Conservation (phyloP, 768 basidiomycete species). For the Goffeauzyma gilvescens region DNA sequence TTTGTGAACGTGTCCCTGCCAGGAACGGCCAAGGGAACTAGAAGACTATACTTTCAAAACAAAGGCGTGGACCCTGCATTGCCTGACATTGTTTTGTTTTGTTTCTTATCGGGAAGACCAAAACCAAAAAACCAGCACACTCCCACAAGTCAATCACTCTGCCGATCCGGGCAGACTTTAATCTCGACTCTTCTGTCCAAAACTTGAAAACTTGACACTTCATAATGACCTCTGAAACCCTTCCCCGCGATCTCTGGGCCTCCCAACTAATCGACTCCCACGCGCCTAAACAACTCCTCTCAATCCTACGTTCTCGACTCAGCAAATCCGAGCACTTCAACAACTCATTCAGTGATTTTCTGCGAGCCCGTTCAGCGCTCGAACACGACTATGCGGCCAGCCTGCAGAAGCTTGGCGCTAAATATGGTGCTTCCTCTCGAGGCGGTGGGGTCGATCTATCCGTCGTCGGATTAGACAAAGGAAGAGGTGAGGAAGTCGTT, state of each 20-base stretch:
- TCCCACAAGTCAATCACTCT: too few species aligned
- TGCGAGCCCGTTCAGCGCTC: conserved; percentile 26
- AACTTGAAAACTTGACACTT: too few species aligned
- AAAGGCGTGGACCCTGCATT: too few species aligned
- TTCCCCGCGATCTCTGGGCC: conserved; percentile 4
- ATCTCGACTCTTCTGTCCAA: too few species aligned
- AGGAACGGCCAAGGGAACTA: too few species aligned
- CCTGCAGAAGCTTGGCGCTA: conserved; percentile 24
- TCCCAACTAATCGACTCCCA: conserved; percentile 4
- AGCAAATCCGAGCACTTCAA: conserved; percentile 20
- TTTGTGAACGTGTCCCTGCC: too few species aligned
- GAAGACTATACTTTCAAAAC: too few species aligned
- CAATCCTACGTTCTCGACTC: conserved; percentile 16
- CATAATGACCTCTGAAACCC: conserved; percentile 1
- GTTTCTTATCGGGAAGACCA: too few species aligned
- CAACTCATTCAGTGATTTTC: conserved; percentile 28
- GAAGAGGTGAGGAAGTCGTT: conserved; percentile 22
- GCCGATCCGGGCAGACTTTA: too few species aligned
- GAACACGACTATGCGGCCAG: conserved; percentile 28
- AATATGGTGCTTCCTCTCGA: conserved; percentile 18
- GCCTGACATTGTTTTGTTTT: too few species aligned
- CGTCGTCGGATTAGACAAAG: too few species aligned
- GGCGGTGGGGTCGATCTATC: conserved; percentile 16
- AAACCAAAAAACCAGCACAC: too few species aligned
- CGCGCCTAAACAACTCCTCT: conserved; percentile 20